Base-by-base conservation (phyloP, 208 protist genomes). In the Leishmania mexicana region DNA sequence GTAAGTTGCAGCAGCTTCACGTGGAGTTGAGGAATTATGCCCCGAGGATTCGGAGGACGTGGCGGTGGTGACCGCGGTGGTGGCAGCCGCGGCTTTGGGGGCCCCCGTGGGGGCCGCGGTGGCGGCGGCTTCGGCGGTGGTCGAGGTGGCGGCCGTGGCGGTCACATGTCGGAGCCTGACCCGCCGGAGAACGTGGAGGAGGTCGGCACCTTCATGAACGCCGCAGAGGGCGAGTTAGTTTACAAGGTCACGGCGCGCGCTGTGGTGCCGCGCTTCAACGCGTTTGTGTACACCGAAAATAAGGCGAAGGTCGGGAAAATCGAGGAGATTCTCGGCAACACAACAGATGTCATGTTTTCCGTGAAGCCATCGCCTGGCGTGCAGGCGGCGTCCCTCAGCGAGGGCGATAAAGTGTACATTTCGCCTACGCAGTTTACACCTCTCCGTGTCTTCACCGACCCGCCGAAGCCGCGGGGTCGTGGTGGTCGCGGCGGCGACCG, bases 251-350 rank as follows among this genome's bases (percentile, higher is more conserved):
- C 87, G 15, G 68, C 80, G 1, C 70, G 81, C 5, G 93, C 86
- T 2, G 78, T 85, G 31, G 92, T 98, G 19, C 96, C 96, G 1
- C 93, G 94, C 71, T 98, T 98, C 81, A 98, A 98, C 88, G 92
- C 95, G n/a, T 98, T 96, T 75, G 94, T 98, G 3, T 98, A 98
- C 85, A 97, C 93, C 13, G 86, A 96, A 58, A 94, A 96, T 78
- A 98, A 98, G 87, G 93, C 91, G 8, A 98, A 98, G 77, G 91
- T 98, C 78, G 96, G 96, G 74, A 98, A 98, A 84, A 97, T 98
- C 79, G 96, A 98, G 51, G 94, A 98, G 71, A 95, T 98, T 78
- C 86, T 98, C 21, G 96, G 96, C 51, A 95, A 88, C 76, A 97
- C 93, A 40, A 88, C 88, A 24, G 94, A 97, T 73, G 89, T 97